Conservation (phyloP, 345 rosid genomes). For the Capsella bursapastoris region DNA sequence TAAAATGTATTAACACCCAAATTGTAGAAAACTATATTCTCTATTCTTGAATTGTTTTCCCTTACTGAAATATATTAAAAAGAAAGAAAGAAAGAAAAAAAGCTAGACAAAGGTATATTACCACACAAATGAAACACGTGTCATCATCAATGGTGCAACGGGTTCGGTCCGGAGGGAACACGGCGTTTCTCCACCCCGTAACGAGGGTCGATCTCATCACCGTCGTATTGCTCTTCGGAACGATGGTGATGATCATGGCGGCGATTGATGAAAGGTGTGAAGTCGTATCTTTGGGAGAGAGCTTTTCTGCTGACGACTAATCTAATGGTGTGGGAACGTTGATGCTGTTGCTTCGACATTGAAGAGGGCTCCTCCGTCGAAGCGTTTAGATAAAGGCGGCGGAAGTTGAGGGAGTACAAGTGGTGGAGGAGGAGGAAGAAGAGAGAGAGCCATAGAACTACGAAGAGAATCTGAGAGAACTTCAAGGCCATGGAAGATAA, state of each 20-base stretch:
- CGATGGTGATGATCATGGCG: slow-evolving; percentile 29
- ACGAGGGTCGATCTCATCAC: slow-evolving; percentile 71
- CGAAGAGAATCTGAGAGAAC: slow-evolving; percentile 47
- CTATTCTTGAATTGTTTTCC: neutral
- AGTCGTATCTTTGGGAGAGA: slow-evolving; percentile 59
- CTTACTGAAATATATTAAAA: neutral
- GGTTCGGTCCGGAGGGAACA: slow-evolving; percentile 93
- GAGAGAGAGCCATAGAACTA: slow-evolving; percentile 62
- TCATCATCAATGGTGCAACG: slow-evolving; percentile 77
- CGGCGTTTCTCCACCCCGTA: slow-evolving; percentile 87
- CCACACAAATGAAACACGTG: slow-evolving; percentile 13
- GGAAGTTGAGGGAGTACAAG: slow-evolving; percentile 48
- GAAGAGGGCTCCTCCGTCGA: slow-evolving; percentile 7
- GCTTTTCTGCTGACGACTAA: slow-evolving; percentile 52
- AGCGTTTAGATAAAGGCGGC: slow-evolving; percentile 22
- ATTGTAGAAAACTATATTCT: slow-evolving; percentile 9
- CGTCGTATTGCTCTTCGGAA: slow-evolving; percentile 31
- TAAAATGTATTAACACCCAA: slow-evolving; percentile 26
- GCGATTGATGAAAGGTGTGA: slow-evolving; percentile 63
- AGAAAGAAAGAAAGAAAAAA: neutral
- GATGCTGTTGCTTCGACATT: slow-evolving; percentile 15
- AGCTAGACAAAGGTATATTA: slow-evolving; percentile 26
- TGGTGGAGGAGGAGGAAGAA: slow-evolving; percentile 56
- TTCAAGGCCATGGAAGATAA: slow-evolving; percentile 58
- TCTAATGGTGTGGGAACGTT: slow-evolving; percentile 27